A percentile compares a stretch with the other conserved stretches of the same genome.
Conservation (phyloP, 2,329 filamentous ascomycete species). For the Thermothelomyces thermophilus region DNA sequence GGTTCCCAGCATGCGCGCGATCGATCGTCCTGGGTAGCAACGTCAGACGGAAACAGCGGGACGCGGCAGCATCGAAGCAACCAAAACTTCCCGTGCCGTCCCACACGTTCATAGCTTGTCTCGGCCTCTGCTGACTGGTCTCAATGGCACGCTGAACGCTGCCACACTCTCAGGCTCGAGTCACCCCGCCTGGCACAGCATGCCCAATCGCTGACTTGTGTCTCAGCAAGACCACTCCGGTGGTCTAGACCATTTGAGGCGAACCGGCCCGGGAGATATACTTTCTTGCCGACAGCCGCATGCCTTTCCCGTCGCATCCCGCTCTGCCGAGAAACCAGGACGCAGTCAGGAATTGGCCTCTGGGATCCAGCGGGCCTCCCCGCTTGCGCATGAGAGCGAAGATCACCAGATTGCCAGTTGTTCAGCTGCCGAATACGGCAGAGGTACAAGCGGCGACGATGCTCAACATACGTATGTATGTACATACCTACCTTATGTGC, state of each 20-base stretch:
- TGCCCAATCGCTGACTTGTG: background rate
- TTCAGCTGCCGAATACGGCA: too few relatives aligned
- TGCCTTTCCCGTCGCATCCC: background rate
- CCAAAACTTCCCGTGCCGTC: slow-evolving; percentile 9
- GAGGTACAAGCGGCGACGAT: too few relatives aligned
- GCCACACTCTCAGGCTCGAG: background rate
- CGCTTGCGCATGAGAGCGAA: background rate
- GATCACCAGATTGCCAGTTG: background rate
- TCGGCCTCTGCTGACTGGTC: background rate
- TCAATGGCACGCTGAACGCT: background rate
- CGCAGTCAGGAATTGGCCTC: background rate
- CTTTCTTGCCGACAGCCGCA: background rate
- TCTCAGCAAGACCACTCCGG: background rate
- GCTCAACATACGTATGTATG: too few relatives aligned
- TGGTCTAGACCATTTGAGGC: background rate
- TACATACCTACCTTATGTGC: too few relatives aligned
- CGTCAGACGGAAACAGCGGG: slow-evolving; percentile 4
- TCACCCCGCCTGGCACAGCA: background rate
- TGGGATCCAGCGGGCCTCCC: background rate
- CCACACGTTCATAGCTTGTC: slow-evolving; percentile 2
- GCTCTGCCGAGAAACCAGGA: background rate
- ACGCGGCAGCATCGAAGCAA: slow-evolving; percentile 16
- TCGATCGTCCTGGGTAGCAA: background rate
- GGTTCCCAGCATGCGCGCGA: background rate
- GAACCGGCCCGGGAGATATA: background rate